Evolutionary conservation across 2,329 filamentous ascomycete species (phyloP), one percentile per base, ranked within the genome.

Genomic region (Dactylellina parvicollis): DNA sequence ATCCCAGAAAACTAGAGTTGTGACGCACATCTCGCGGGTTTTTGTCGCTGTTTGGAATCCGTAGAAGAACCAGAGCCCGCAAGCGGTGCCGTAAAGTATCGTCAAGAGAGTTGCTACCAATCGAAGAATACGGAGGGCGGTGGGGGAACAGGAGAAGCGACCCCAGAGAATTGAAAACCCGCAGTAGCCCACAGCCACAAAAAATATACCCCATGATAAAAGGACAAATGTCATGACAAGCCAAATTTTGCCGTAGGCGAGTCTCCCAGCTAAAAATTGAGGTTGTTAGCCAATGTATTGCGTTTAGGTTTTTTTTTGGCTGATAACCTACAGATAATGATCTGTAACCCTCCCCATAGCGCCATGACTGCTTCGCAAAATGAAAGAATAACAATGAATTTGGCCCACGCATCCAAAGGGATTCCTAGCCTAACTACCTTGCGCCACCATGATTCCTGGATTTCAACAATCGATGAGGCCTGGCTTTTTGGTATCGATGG

Each of bases 361-460:
- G 69, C 69, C 69, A 73, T 73, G n/a, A 66, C 22, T 34, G 69
- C 69, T 36, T 73, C 69, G 22, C 69, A 73, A 32, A 73, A 73
- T 5, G 50, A 49, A 55, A 73, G 54, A 52, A 73, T 50, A 24
- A 73, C 32, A 14, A 73, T 66, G 26, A 73, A 73, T 10, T 61
- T 50, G 7, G 54, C 69, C 69, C 69, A 73, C 34, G 47, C 7
- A 55, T 73, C 60, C 46, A 73, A 36, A 14, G 52, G 42, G 30
- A 73, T 73, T 28, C 60, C 44, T 4, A 73, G 30, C 44, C 69
- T 55, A 40, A 66, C 30, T 10, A 42, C 26, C 20, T 47, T 73
- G 2, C 69, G 60, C 69, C 69, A 66, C n/a, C 34, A 12, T 34
- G 69, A 54, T 28, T 73, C 69, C 16, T 50, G 38, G 2, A 44